Evolutionary conservation across 768 basidiomycete species (phyloP), one percentile per base, ranked within the genome.

Genomic region (Guyanaporus albipodus): DNA sequence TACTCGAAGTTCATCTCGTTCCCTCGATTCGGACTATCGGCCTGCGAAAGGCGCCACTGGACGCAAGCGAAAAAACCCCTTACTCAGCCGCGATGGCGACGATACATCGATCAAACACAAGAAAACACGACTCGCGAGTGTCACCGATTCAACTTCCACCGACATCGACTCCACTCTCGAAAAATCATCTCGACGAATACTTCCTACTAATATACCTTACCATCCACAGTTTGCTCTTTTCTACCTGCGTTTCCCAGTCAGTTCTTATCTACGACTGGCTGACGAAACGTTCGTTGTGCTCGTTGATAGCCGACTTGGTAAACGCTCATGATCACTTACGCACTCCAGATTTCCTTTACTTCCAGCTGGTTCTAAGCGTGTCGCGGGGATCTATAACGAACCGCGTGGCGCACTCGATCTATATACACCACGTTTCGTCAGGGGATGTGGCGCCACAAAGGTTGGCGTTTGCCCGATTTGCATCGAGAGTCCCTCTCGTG

Each of bases 381-480:
- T 63, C 6, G 62, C 66, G 22, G 83, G 82, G 2, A 67, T 52
- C 1, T 79, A 78, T 53, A 87, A 89, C 47, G 67, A 74, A 23
- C 83, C 87, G 1, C 76, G 82, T 18, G 66, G 70, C 39, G 63
- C 73, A 2, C 67, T 82, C 35, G 88, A 91, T 57, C 68, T 91
- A 9, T 91, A 91, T 56, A 87, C 85, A 0, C 86, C 89, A 8
- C 75, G 89, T 11, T 86, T 86, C 54, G 83, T 86, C 35, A 81
- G 76, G 54, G 88, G 88, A 4, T 75, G 70, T 40, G 87, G 86
- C 6, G 61, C 67, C 1, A 74, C 77, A 3, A 91, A 91, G 66
- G 76, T 82, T 0, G 89, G 87, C 2, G 60, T 89, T 28, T 91
- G 89, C 55, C 89, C 89, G 0, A 76, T 91, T 39, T 91, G 89